phyloP scores from a whole-genome alignment of 371 early-diverging fungal genomes.

The Lichtheimia corymbifera region DNA sequence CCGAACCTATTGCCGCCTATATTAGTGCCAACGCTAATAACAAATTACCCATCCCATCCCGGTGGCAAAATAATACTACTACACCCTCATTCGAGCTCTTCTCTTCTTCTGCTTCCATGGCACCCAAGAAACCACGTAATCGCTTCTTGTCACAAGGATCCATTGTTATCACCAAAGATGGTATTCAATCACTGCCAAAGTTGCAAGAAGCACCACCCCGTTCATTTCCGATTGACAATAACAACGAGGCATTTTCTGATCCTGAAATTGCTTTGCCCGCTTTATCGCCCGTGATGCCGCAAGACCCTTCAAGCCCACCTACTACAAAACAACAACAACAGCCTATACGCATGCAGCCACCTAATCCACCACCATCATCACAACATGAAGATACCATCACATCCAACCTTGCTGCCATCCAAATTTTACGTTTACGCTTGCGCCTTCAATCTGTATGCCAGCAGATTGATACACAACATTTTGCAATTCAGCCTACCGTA shows the following conservation, averaged over 20 bases:
- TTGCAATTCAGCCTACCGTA: conserved; percentile 44
- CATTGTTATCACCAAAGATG: conserved; percentile 36
- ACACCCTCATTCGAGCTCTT: too few species aligned
- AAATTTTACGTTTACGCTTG: conserved; percentile 39
- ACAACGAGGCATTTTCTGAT: not conserved
- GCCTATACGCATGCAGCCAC: conserved; percentile 6
- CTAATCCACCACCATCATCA: conserved; percentile 1
- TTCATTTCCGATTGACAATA: not conserved
- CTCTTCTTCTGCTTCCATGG: too few species aligned
- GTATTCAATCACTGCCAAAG: conserved; percentile 8
- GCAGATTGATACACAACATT: conserved; percentile 30
- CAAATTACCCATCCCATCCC: conserved; percentile 35
- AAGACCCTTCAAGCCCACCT: not conserved
- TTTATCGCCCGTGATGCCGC: not conserved
- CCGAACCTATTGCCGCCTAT: conserved; percentile 42
- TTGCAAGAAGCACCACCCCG: too few species aligned
- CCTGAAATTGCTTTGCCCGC: conserved; percentile 3
- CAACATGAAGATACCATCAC: conserved; percentile 15
- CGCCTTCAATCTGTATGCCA: conserved; percentile 39
- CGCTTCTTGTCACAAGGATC: conserved; percentile 32
- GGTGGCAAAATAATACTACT: conserved; percentile 6
- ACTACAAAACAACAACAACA: not conserved
- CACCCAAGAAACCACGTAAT: conserved; percentile 31
- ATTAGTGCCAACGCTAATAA: conserved; percentile 42
- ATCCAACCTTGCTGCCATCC: conserved; percentile 46